Percentiles rank a stretch among this genome's conserved stretches.
phyloP scores from a whole-genome alignment of 306 rosid species.

The Inga leiocalycina region DNA sequence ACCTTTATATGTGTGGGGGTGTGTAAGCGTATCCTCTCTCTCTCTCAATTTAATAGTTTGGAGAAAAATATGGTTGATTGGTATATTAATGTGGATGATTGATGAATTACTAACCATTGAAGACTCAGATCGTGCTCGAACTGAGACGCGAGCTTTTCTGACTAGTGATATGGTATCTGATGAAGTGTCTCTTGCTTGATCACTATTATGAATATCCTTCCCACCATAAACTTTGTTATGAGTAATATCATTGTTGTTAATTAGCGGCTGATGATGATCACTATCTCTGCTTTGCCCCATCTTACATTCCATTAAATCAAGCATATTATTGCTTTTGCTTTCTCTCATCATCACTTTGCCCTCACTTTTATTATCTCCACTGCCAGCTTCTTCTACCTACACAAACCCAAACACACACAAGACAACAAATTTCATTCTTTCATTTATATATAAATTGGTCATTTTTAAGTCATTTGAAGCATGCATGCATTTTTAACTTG shows the following conservation, averaged over 20 bases:
- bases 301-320: slow-evolving; percentile 40
- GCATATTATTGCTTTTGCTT: slow-evolving; percentile 28
- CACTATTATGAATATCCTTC: not conserved
- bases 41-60: no score
- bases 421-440: not conserved
- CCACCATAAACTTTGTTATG: not conserved
- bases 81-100: no score
- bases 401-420: not conserved
- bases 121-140: slow-evolving; percentile 59
- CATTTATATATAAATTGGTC: no score
- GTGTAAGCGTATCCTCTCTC: no score
- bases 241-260: no score
- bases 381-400: slow-evolving; percentile 33
- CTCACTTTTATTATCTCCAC: slow-evolving; percentile 37
- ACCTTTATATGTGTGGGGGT: no score
- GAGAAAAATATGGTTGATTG: no score
- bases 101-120: slow-evolving; percentile 47
- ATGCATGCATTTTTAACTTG: not conserved
- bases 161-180: slow-evolving; percentile 61
- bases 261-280: no score
- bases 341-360: slow-evolving; percentile 18
- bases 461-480: no score
- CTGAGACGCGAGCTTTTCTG: slow-evolving; percentile 67
- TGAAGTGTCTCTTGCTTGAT: slow-evolving; percentile 20
- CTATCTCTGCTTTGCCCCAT: not conserved